A percentile compares a stretch with the other conserved stretches of the same genome.
These are phyloP conservation scores for Diatrype stigma DNA, from an alignment of 2,329 filamentous ascomycete species.

Conservation along the genomic window DNA sequence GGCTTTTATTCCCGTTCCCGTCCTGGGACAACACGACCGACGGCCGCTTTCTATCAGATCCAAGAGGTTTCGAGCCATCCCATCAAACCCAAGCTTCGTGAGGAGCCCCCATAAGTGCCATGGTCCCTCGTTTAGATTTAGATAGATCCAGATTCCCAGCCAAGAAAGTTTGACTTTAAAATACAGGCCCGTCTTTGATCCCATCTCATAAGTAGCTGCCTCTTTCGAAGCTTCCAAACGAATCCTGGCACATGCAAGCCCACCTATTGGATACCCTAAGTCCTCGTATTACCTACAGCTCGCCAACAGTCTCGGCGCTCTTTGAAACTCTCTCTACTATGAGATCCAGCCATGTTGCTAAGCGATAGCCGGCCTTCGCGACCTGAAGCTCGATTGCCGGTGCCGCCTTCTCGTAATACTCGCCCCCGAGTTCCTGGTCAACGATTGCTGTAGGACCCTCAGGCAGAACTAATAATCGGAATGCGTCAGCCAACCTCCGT, in stretches of 20 bases:
- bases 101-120: not conserved
- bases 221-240: not conserved
- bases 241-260: not conserved
- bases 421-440: slow-evolving; percentile 56
- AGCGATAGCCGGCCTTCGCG: slow-evolving; percentile 63
- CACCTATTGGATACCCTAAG: not conserved
- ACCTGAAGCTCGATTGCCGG: slow-evolving; percentile 62
- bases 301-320: slow-evolving; percentile 16
- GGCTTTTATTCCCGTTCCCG: no score
- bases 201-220: not conserved
- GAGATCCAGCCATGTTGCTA: slow-evolving; percentile 63
- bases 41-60: no score
- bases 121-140: not conserved
- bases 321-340: slow-evolving; percentile 41
- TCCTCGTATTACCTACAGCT: slow-evolving; percentile 22
- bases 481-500: slow-evolving; percentile 8
- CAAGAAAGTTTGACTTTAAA: not conserved
- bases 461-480: slow-evolving; percentile 48
- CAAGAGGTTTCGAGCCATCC: not conserved
- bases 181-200: not conserved
- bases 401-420: slow-evolving; percentile 61
- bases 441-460: slow-evolving; percentile 55
- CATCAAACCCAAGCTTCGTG: not conserved
- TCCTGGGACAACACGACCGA: no score
- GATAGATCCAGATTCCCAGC: not conserved